Evolutionary conservation across 2,329 filamentous ascomycete genomes (phyloP), one percentile per base, ranked within the genome.

Genomic region (Hymenoscyphus repandus): DNA sequence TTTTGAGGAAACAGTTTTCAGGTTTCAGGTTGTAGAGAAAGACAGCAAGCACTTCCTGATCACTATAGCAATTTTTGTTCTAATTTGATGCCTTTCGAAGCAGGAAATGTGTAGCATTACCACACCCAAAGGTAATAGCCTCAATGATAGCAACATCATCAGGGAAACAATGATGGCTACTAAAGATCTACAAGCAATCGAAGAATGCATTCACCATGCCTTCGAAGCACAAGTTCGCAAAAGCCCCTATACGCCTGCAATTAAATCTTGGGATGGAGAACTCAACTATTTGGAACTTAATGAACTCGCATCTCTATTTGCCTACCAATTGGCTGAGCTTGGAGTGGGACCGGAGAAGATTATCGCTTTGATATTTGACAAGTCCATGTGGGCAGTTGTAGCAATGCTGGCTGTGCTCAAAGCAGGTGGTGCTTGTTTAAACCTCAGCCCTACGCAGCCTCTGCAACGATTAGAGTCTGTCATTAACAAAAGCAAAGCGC

Each of bases 341-440:
- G 33, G 34, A n/a, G n/a, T 33, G n/a, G 37, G 48, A 15, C 47
- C 40, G 22, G 57, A 51, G 31, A 36, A 17, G 6, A 39, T 54
- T 2, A 52, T 64, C 10, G 57, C 53, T 12, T 32, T 64, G 6
- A 57, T 52, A 27, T 63, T 62, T 42, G 58, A 63, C 31, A 64
- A 64, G 44, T 59, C 58, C 6, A 44, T 37, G 22, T 64, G 56
- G 47, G 52, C 59, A 30, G 47, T 61, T 12, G 57, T 64, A 5
- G 51, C 52, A 12, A 57, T 62, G 45, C 49, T 64, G 9, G 56
- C 50, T 42, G 51, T 64, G 2, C 34, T 63, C 11, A 57, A 59
- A 45, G 20, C 45, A 30, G 36, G 36, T 6, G n/a, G 36, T 39
- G 36, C 15, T 39, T 10, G 11, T 15, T 7, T 39, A 13, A 9